phyloP scores from a whole-genome alignment of 768 basidiomycete genomes.

The Suillus sp. region DNA sequence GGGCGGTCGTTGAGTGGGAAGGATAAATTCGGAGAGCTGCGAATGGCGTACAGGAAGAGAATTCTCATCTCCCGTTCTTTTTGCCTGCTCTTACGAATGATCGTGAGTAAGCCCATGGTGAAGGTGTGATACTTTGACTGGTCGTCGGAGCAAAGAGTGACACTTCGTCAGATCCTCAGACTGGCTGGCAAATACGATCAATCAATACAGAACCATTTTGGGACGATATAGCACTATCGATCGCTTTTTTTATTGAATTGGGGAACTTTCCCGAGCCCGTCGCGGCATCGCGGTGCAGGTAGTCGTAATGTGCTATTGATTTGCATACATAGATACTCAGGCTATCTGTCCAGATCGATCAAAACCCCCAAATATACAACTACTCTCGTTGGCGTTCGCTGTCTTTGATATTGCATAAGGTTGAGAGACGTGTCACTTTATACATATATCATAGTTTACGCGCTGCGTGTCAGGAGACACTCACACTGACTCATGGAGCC shows the following conservation, averaged over 20 bases:
- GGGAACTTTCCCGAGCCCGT: conserved; percentile 1
- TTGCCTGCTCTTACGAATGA: conserved; percentile 93
- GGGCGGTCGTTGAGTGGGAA: conserved; percentile 24
- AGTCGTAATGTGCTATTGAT: neutral
- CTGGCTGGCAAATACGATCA: neutral
- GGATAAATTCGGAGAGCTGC: conserved; percentile 13
- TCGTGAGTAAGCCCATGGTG: conserved; percentile 89
- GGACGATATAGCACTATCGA: neutral
- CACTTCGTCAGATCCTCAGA: neutral
- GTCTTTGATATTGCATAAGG: neutral
- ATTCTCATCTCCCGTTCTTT: conserved; percentile 98
- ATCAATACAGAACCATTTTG: neutral
- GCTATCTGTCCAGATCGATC: neutral
- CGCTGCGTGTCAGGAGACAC: neutral
- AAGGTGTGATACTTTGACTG: conserved; percentile 6
- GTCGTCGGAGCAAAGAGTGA: conserved; percentile 2
- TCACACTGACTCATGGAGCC: neutral
- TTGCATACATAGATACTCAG: neutral
- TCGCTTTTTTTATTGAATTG: neutral
- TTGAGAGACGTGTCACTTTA: neutral
- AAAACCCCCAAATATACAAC: neutral
- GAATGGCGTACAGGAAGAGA: conserved; percentile 74
- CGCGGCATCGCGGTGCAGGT: neutral
- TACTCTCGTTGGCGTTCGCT: neutral
- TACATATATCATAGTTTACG: neutral